These are phyloP conservation scores for Leucocoprinus birnbaumii DNA, from an alignment of 768 basidiomycete genomes.

Conservation along the genomic window DNA sequence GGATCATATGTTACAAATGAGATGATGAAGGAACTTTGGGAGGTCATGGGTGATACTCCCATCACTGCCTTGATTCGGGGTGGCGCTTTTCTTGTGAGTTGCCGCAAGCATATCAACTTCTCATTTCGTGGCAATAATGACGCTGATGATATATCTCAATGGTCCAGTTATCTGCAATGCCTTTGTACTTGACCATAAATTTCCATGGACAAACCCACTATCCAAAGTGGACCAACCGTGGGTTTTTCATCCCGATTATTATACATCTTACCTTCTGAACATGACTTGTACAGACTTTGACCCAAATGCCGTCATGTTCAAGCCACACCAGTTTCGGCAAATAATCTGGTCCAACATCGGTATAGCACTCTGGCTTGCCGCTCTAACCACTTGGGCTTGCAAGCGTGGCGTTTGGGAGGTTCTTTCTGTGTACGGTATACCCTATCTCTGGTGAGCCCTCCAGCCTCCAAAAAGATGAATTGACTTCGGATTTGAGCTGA, in stretches of 20 bases:
- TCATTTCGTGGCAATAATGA: no score
- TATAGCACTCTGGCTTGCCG: constrained; percentile 68
- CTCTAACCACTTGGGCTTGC: constrained; percentile 51
- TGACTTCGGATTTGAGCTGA: no score
- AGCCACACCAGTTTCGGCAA: constrained; percentile 73
- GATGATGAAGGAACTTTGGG: constrained; percentile 71
- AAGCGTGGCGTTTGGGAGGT: constrained; percentile 68
- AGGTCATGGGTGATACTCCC: constrained; percentile 91
- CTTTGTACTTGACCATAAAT: constrained; percentile 76
- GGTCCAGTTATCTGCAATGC: constrained; percentile 82
- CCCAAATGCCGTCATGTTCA: constrained; percentile 77
- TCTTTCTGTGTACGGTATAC: constrained; percentile 77
- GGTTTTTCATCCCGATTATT: constrained; percentile 21
- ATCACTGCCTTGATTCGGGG: constrained; percentile 57
- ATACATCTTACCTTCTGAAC: background rate
- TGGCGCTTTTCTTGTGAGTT: constrained; percentile 54
- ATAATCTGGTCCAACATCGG: constrained; percentile 84
- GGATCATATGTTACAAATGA: constrained; percentile 66
- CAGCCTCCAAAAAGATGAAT: no score
- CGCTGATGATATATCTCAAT: background rate
- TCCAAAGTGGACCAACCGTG: constrained; percentile 77
- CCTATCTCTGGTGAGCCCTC: constrained; percentile 83
- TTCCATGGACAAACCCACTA: constrained; percentile 84
- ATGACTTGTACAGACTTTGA: constrained; percentile 55
- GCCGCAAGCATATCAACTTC: background rate